phyloP scores from a whole-genome alignment of 2,329 filamentous ascomycete genomes.

The Periconia digitata region DNA sequence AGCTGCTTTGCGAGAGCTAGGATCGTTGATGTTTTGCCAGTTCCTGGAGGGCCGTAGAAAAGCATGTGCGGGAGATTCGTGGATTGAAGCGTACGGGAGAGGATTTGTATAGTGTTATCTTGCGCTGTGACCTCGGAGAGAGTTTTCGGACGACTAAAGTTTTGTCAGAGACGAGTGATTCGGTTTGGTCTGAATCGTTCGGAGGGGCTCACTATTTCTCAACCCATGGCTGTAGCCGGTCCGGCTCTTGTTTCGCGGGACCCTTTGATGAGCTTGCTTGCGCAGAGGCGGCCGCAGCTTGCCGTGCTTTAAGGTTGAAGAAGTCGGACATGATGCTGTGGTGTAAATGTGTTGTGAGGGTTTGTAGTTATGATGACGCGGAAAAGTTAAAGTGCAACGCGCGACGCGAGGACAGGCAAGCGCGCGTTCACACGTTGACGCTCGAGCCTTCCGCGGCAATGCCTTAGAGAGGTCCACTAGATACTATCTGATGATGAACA shows the following conservation, averaged over 20 bases:
- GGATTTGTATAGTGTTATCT: constrained; percentile 92
- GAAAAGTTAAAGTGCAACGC: constrained; percentile 33
- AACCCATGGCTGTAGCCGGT: constrained; percentile 86
- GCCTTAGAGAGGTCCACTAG: background rate
- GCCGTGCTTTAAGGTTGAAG: constrained; percentile 90
- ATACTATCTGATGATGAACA: background rate
- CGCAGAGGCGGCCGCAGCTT: constrained; percentile 67
- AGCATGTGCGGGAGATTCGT: constrained; percentile 99
- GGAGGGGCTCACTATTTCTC: constrained; percentile 81
- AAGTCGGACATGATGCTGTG: constrained; percentile 73
- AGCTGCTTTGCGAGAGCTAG: constrained; percentile 96
- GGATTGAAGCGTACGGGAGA: constrained; percentile 89
- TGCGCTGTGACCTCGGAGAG: constrained; percentile 95
- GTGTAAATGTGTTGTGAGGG: constrained; percentile 2
- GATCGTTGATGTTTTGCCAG: constrained; percentile 96
- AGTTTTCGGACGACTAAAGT: constrained; percentile 79
- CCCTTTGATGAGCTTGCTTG: constrained; percentile 71
- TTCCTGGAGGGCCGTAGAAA: constrained; percentile 96
- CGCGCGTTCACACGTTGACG: constrained; percentile 34
- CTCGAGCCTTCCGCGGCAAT: constrained; percentile 18
- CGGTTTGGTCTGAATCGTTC: background rate
- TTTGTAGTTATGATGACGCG: constrained; percentile 7
- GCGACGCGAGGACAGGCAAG: constrained; percentile 24
- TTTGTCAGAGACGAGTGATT: constrained; percentile 11
- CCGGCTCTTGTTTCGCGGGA: constrained; percentile 63